phyloP scores from a whole-genome alignment of 2,329 filamentous ascomycete genomes.

The Graphiopsis chlorocephala region DNA sequence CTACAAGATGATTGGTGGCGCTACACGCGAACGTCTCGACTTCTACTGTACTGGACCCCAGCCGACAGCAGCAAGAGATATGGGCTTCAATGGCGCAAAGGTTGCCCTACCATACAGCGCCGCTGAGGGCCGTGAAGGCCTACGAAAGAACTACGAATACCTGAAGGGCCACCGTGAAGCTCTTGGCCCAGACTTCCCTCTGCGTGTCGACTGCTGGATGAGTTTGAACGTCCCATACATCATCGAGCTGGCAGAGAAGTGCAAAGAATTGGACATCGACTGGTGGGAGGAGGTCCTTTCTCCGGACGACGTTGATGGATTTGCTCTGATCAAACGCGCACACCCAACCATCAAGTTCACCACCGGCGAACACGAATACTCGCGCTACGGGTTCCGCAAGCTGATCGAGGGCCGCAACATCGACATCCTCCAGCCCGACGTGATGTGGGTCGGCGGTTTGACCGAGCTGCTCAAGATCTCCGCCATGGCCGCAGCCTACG shows the following conservation, averaged over 20 bases:
- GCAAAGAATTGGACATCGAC: conserved; percentile 81
- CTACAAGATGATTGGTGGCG: conserved; percentile 89
- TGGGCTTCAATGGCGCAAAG: conserved; percentile 90
- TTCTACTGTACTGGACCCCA: conserved; percentile 96
- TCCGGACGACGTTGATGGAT: conserved; percentile 89
- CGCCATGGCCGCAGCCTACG: conserved; percentile 86
- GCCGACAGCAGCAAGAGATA: conserved; percentile 72
- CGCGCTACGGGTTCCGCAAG: conserved; percentile 90
- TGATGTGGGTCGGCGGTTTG: conserved; percentile 95
- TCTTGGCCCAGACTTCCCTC: conserved; percentile 84
- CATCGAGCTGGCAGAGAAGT: conserved; percentile 83
- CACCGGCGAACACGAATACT: conserved; percentile 94
- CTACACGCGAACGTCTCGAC: conserved; percentile 76
- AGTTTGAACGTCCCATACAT: conserved; percentile 89
- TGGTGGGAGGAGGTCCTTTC: conserved; percentile 97
- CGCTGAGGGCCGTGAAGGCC: conserved; percentile 76
- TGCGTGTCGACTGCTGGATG: conserved; percentile 98
- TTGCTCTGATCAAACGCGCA: conserved; percentile 83
- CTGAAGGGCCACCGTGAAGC: conserved; percentile 78
- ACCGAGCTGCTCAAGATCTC: conserved; percentile 89
- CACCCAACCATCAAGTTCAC: conserved; percentile 92
- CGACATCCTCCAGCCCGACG: conserved; percentile 91
- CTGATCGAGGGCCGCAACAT: conserved; percentile 87
- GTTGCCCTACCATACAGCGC: conserved; percentile 87
- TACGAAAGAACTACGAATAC: conserved; percentile 88